A percentile compares a stretch with the other conserved stretches of the same genome.
Evolutionary conservation across 2,329 filamentous ascomycete species (phyloP).

Genomic region (Penicillium sp.): DNA sequence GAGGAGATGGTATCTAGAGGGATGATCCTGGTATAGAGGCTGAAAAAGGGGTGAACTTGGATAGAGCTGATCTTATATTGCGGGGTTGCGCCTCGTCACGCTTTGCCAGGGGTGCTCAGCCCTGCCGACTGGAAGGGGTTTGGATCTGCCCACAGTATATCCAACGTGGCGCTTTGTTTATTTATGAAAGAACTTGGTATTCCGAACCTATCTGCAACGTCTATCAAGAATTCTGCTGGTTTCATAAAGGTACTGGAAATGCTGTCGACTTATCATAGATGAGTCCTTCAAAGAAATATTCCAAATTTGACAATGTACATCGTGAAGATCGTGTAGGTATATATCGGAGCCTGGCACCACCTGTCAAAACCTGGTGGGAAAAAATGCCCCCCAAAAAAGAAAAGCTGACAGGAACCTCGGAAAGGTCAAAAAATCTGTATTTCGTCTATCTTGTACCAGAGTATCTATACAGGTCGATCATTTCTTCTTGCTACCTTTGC

Average conservation of each 20-base stretch:
- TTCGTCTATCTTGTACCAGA: neutral
- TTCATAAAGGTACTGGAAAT: too few relatives aligned
- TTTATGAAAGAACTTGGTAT: neutral
- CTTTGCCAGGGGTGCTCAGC: neutral
- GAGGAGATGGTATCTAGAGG: neutral
- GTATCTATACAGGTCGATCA: constrained; percentile 10
- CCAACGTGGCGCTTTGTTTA: neutral
- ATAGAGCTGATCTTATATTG: neutral
- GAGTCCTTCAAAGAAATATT: too few relatives aligned
- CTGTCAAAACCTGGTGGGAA: neutral
- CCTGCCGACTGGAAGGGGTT: too few relatives aligned
- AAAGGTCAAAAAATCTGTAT: neutral
- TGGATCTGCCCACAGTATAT: neutral
- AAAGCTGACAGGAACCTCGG: neutral
- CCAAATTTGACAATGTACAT: neutral
- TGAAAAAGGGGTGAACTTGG: neutral
- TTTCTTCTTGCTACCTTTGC: constrained; percentile 43
- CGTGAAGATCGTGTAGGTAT: neutral
- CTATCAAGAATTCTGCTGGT: too few relatives aligned
- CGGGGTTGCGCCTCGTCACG: neutral
- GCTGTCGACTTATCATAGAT: too few relatives aligned
- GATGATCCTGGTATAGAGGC: neutral
- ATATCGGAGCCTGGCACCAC: neutral
- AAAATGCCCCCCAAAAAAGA: neutral
- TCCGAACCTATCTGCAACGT: too few relatives aligned